These are phyloP conservation scores for Beta vulgaris DNA, from an alignment of 148 eudicot genomes.

Conservation along the genomic window DNA sequence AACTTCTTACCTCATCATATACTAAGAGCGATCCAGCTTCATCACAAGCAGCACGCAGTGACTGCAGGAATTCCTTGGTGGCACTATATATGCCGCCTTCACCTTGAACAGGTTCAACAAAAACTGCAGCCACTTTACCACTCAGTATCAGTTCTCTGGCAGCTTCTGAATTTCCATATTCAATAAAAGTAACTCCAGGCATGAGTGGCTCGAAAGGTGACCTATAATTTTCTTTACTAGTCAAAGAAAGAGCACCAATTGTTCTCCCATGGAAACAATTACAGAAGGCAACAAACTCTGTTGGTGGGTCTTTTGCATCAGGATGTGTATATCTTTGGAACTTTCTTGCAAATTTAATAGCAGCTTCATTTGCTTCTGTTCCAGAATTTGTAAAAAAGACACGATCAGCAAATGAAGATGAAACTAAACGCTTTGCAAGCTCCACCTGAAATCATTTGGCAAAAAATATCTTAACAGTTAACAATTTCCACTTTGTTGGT, in stretches of 20 bases:
- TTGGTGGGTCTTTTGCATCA: slow-evolving; percentile 44
- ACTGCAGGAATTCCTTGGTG: slow-evolving; percentile 70
- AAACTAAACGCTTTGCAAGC: slow-evolving; percentile 77
- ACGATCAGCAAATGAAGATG: slow-evolving; percentile 83
- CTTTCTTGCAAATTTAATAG: slow-evolving; percentile 88
- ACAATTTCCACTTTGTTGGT: not conserved
- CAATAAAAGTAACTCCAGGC: slow-evolving; percentile 86
- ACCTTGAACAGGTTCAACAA: slow-evolving; percentile 96
- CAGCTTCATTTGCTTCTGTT: slow-evolving; percentile 97
- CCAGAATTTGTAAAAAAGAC: slow-evolving; percentile 90
- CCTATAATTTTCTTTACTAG: slow-evolving; percentile 90
- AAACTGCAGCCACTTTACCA: slow-evolving; percentile 82
- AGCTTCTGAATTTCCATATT: slow-evolving; percentile 67
- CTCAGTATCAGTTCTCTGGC: slow-evolving; percentile 56
- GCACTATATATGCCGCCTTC: slow-evolving; percentile 95
- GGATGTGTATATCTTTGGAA: slow-evolving; percentile 60
- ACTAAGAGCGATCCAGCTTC: slow-evolving; percentile 70
- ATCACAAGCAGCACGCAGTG: slow-evolving; percentile 73
- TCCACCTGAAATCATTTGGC: slow-evolving; percentile 52
- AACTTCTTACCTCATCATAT: slow-evolving; percentile 75
- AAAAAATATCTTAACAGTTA: not conserved
- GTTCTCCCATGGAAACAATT: slow-evolving; percentile 95
- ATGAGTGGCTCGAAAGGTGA: slow-evolving; percentile 84
- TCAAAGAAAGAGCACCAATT: slow-evolving; percentile 83
- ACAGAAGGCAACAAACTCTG: slow-evolving; percentile 66